Evolutionary conservation across 2,329 filamentous ascomycete genomes (phyloP).

Genomic region (Lojkania enalia): DNA sequence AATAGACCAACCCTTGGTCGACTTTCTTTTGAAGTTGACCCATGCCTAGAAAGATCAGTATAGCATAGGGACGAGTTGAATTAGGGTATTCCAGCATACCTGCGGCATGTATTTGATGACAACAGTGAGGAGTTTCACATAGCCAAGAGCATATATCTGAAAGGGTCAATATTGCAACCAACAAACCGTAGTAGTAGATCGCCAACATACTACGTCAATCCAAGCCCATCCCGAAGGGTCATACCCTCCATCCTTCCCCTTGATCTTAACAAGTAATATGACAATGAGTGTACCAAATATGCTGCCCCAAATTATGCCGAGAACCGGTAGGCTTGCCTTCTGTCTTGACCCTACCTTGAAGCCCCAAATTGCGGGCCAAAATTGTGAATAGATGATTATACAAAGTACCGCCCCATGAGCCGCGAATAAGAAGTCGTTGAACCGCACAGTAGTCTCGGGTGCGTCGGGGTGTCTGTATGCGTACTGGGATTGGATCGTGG

Average conservation of each 20-base stretch:
- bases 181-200: constrained; percentile 4
- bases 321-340: constrained; percentile 63
- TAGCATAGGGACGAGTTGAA: no score
- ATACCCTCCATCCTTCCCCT: constrained; percentile 48
- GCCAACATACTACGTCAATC: constrained; percentile 62
- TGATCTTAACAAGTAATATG: constrained; percentile 49
- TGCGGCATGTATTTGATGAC: constrained; percentile 87
- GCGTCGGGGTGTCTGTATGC: constrained; percentile 73
- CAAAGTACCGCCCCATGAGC: constrained; percentile 77
- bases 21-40: constrained; percentile 81
- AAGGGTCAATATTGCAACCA: constrained; percentile 10
- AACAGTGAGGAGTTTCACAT: constrained; percentile 87
- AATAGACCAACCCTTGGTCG: constrained; percentile 88
- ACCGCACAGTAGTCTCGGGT: constrained; percentile 78
- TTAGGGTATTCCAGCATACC: no score
- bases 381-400: constrained; percentile 74
- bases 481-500: constrained; percentile 78
- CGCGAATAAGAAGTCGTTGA: constrained; percentile 91
- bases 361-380: constrained; percentile 72
- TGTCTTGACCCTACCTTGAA: constrained; percentile 64
- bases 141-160: constrained; percentile 69
- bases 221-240: constrained; percentile 61
- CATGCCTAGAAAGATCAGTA: constrained; percentile 44
- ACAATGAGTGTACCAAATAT: constrained; percentile 59
- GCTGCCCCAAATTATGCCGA: constrained; percentile 71